Base-by-base conservation (phyloP, 148 eudicot genomes). In the Vaccinium vitisidaea region DNA sequence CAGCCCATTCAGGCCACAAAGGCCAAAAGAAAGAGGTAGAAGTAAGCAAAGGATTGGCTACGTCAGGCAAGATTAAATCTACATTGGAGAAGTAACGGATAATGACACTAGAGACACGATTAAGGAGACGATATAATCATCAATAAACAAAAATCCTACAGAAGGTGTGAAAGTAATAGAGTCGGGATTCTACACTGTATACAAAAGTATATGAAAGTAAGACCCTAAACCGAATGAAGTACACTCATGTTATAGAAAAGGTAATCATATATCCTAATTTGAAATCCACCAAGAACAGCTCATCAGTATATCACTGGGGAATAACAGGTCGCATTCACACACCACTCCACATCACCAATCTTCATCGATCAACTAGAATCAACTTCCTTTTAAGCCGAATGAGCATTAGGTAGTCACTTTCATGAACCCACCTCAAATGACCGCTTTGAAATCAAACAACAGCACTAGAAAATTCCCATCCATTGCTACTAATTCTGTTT, bases 161-260 rank as follows among this genome's bases (percentile, higher is more conserved):
- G 81, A 85, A 70, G 89, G 16, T 36, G 80, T 80, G 63, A 6
- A 70, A 69, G 75, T 52, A 77, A 80, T 77, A 84, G 85, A 85
- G 83, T 88, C 80, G 87, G 89, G 83, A 88, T 81, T 88, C 90
- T 90, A 92, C 83, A 61, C 69, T 86, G 89, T 90, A 80, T 84
- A 91, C 93, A 76, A 88, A 69, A 69, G 80, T 84, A 88, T 84
- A 88, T 58, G 86, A 84, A 39, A 65, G 71, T 85, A 84, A 52
- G 78, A 70, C 48, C 83, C 89, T 85, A 78, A 54, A 69, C 80
- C 84, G 80, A 88, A 75, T 58, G 82, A 75, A 86, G 83, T 83
- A 78, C 61, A 56, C 77, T 84, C 82, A 82, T 54, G 85, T 65
- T 63, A 76, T 52, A 80, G 82, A 86, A 87, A 75, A 69, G 81